Evolutionary conservation across 805 yeast genomes (phyloP).

Genomic region (Maudiozyma pseudohumilis): DNA sequence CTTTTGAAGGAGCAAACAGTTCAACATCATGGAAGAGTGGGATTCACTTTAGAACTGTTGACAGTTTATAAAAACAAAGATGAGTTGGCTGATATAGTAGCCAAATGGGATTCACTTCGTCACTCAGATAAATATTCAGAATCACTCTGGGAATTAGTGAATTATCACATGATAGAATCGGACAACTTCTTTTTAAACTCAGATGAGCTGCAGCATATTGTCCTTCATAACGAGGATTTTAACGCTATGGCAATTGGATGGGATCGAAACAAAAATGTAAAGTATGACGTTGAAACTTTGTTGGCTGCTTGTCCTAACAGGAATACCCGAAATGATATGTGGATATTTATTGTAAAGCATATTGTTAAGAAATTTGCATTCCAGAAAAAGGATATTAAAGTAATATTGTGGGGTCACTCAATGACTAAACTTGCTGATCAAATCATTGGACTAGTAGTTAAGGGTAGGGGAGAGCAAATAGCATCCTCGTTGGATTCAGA

Average conservation of each 20-base stretch:
- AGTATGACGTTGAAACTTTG: slow-evolving; percentile 7
- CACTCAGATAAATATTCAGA: slow-evolving; percentile 10
- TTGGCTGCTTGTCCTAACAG: slow-evolving; percentile 33
- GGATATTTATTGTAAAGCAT: slow-evolving; percentile 37
- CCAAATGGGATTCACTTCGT: slow-evolving; percentile 8
- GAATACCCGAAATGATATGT: slow-evolving; percentile 58
- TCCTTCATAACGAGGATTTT: slow-evolving; percentile 26
- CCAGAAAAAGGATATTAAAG: slow-evolving; percentile 34
- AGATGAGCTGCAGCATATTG: slow-evolving; percentile 23
- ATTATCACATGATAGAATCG: slow-evolving; percentile 34
- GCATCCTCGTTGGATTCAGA: slow-evolving; percentile 40
- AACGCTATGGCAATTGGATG: slow-evolving; percentile 4
- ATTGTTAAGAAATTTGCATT: slow-evolving; percentile 40
- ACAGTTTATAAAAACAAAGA: slow-evolving; percentile 22
- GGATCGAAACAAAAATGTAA: background rate
- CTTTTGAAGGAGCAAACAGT: slow-evolving; percentile 51
- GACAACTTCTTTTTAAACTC: slow-evolving; percentile 32
- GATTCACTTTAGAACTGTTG: slow-evolving; percentile 50
- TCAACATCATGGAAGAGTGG: slow-evolving; percentile 57
- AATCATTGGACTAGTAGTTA: slow-evolving; percentile 68
- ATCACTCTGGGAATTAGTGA: slow-evolving; percentile 26
- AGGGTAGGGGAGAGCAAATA: slow-evolving; percentile 73
- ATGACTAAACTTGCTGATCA: slow-evolving; percentile 79
- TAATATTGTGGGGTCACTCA: slow-evolving; percentile 57
- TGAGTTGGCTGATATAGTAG: slow-evolving; percentile 10